Evolutionary conservation across 331 rosid genomes (phyloP), one percentile per base, ranked within the genome.

Genomic region (Saraca asoca): DNA sequence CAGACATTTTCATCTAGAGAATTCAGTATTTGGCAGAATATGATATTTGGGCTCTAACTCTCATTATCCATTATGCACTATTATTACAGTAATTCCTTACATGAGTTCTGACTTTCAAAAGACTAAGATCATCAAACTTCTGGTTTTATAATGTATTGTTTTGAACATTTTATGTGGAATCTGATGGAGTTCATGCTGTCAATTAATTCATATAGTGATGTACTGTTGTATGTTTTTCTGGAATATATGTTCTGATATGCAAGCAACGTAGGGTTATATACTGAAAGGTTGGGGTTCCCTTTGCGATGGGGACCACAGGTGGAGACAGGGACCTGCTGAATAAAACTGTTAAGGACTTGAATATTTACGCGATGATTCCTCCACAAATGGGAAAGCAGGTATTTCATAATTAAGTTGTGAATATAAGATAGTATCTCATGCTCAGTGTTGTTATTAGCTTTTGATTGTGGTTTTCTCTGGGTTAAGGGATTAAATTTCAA

Each of bases 331-430:
- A 81, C 42, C 74, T 41, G 17, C 46, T 87, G 74, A 44, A 73
- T 71, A 85, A 85, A 80, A 87, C 84, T n/a, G 91, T 90, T 59
- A 57, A 84, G 78, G 96, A 83, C 60, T 68, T 94, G 6, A 78
- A 80, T 34, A 68, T 64, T 72, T 85, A 90, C 59, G 95, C 98
- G 38, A 95, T 93, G 62, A 90, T 93, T 63, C 87, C 98, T 54
- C 98, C 96, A 10, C 98, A 93, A 73, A 93, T 93, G 98, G 98
- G 98, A 66, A 93, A 93, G 71, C 96, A 93, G 87, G 95, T 82
- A 62, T 19, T 29, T 6, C 20, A 48, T 29, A 24, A 66, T 8
- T 55, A 24, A 16, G 44, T 29, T 17, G 59, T 58, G 16, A 44
- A 50, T 33, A 59, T 44, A 2, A 58, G 15, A 42, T 66, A 13